These are phyloP conservation scores for Dactylellina leptospora DNA, from an alignment of 2,329 filamentous ascomycete genomes.

Conservation along the genomic window DNA sequence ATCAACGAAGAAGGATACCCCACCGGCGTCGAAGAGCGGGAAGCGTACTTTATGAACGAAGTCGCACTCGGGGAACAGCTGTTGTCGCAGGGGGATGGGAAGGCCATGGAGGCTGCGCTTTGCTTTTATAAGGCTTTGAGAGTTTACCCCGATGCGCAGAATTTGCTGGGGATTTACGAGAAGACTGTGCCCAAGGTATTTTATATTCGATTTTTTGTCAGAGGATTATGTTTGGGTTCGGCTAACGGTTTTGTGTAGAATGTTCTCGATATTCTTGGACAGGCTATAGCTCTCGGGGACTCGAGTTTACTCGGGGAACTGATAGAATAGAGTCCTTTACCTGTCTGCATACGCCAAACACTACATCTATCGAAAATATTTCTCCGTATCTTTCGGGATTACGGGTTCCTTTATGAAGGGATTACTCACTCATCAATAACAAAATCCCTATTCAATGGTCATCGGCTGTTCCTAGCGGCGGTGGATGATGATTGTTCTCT, in stretches of 20 bases:
- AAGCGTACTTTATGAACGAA: constrained; percentile 96
- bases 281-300: constrained; percentile 92
- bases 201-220: background rate
- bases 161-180: constrained; percentile 96
- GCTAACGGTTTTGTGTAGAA: constrained; percentile 66
- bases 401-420: no score
- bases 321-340: constrained; percentile 57
- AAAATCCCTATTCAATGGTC: no score
- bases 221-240: background rate
- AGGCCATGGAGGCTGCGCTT: constrained; percentile 79
- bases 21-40: constrained; percentile 86
- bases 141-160: constrained; percentile 92
- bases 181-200: constrained; percentile 94
- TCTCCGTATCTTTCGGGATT: no score
- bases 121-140: constrained; percentile 99
- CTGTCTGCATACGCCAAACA: no score
- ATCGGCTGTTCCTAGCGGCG: no score
- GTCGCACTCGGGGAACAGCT: constrained; percentile 87
- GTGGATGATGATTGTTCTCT: no score
- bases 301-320: constrained; percentile 46
- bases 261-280: constrained; percentile 92
- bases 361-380: no score
- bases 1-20: constrained; percentile 82
- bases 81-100: constrained; percentile 74
- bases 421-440: no score